Conservation (phyloP, 179 eudicot genomes). For the Vitellaria paradoxa region DNA sequence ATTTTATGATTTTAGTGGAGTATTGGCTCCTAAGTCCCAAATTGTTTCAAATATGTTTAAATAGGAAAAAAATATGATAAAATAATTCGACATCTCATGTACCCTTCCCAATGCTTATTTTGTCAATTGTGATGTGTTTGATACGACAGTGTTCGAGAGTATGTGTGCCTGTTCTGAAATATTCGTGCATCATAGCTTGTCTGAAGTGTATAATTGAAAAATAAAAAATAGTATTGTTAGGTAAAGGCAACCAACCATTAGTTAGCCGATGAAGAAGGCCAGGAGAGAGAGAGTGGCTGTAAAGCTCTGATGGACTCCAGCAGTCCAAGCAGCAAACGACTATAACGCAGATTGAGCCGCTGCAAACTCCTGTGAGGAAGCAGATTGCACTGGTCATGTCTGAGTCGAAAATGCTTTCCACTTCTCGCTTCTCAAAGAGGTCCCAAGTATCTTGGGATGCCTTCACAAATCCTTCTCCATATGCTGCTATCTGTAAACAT, state of each 20-base stretch:
- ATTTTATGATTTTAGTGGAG: no score
- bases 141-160: no score
- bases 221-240: neutral
- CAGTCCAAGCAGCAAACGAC: slow-evolving; percentile 83
- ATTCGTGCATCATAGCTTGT: no score
- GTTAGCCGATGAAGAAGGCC: slow-evolving; percentile 84
- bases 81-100: no score
- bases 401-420: slow-evolving; percentile 69
- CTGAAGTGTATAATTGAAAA: no score
- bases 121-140: no score
- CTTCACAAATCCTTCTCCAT: slow-evolving; percentile 77
- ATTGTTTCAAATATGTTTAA: no score
- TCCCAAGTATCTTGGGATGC: slow-evolving; percentile 97
- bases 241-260: slow-evolving; percentile 58
- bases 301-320: slow-evolving; percentile 48
- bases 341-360: slow-evolving; percentile 83
- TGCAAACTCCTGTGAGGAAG: slow-evolving; percentile 89
- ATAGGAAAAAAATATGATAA: no score
- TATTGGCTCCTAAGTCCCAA: no score
- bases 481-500: slow-evolving; percentile 69
- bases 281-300: slow-evolving; percentile 77
- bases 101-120: no score
- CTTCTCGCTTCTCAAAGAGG: slow-evolving; percentile 53
- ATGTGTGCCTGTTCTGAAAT: no score
- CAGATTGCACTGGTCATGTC: slow-evolving; percentile 85